These are phyloP conservation scores for Ascochyta viciae-villosae DNA, from an alignment of 2,329 filamentous ascomycete genomes.

Conservation along the genomic window DNA sequence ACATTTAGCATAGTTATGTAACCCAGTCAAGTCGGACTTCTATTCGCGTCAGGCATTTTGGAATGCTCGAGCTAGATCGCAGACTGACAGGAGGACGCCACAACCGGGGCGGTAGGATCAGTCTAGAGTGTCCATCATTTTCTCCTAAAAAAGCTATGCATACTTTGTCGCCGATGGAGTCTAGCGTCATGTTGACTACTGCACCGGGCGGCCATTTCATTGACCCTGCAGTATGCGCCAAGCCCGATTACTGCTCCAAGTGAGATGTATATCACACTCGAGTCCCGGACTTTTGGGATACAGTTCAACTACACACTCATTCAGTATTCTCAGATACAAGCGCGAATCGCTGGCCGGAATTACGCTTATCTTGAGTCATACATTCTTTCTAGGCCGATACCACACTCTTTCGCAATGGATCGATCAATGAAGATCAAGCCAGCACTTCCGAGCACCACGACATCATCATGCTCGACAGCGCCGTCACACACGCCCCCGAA, in stretches of 20 bases:
- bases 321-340: neutral
- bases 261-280: conserved; percentile 36
- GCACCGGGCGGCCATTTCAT: conserved; percentile 34
- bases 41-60: conserved; percentile 20
- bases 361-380: neutral
- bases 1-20: conserved; percentile 27
- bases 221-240: conserved; percentile 27
- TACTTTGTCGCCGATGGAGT: conserved; percentile 24
- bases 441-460: conserved; percentile 19
- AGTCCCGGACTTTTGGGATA: conserved; percentile 26
- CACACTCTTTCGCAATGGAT: conserved; percentile 26
- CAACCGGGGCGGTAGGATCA: conserved; percentile 21
- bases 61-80: conserved; percentile 24
- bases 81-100: conserved; percentile 18
- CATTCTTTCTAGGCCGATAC: neutral
- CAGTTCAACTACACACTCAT: conserved; percentile 8
- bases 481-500: conserved; percentile 15
- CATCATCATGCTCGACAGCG: conserved; percentile 10
- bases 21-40: conserved; percentile 18
- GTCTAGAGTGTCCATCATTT: conserved; percentile 16
- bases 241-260: conserved; percentile 27
- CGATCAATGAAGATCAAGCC: conserved; percentile 20
- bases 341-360: neutral
- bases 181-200: conserved; percentile 29
- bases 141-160: conserved; percentile 26